These are phyloP conservation scores for Penicillium diatomitis DNA, from an alignment of 495 filamentous ascomycete species.

Conservation along the genomic window DNA sequence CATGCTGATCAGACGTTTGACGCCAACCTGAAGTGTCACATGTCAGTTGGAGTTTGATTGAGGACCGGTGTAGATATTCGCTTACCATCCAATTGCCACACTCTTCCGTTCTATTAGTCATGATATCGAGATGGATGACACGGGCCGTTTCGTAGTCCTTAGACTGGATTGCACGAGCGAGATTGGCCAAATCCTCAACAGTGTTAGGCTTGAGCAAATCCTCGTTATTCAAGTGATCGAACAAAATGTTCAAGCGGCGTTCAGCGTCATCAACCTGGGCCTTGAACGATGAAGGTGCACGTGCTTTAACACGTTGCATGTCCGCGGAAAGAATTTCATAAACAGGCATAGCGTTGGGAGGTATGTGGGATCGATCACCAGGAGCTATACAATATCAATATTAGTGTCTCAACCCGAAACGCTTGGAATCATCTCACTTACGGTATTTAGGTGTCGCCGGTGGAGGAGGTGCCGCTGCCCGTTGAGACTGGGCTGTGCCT, in stretches of 20 bases:
- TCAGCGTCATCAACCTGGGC: constrained; percentile 86
- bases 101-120: constrained; percentile 73
- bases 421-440: constrained; percentile 24
- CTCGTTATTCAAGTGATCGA: constrained; percentile 94
- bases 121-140: constrained; percentile 69
- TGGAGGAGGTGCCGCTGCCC: constrained; percentile 27
- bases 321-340: constrained; percentile 74
- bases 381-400: constrained; percentile 35
- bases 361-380: constrained; percentile 88
- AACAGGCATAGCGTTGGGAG: constrained; percentile 61
- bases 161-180: constrained; percentile 56
- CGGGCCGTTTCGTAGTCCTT: constrained; percentile 71
- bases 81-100: constrained; percentile 95
- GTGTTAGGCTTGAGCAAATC: constrained; percentile 80
- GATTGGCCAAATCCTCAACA: constrained; percentile 55
- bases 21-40: constrained; percentile 56
- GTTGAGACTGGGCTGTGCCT: constrained; percentile 41
- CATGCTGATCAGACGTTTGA: constrained; percentile 89
- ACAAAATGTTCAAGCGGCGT: constrained; percentile 81
- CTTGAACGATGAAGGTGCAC: constrained; percentile 73
- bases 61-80: constrained; percentile 4
- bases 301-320: constrained; percentile 76
- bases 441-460: constrained; percentile 57
- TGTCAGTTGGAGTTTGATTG: neutral
- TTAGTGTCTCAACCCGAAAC: too few relatives aligned